A percentile compares a stretch with the other conserved stretches of the same genome.
Conservation (phyloP, 768 basidiomycete genomes). For the Podaxis sp. region DNA sequence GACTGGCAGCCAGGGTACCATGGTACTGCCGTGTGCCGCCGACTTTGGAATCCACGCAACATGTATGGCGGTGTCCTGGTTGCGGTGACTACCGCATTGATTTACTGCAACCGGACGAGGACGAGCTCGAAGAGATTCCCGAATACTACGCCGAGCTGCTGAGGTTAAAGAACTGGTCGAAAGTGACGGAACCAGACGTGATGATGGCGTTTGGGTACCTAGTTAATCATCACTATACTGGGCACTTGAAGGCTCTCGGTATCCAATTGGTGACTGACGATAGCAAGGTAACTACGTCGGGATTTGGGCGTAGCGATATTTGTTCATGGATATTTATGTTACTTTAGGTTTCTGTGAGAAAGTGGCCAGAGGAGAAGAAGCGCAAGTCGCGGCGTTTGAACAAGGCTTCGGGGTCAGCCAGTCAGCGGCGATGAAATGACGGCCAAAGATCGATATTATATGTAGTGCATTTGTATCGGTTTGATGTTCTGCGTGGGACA, state of each 20-base stretch:
- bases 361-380: constrained; percentile 4
- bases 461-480: neutral
- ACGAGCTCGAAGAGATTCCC: constrained; percentile 24
- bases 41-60: constrained; percentile 33
- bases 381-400: constrained; percentile 5
- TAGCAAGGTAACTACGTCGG: neutral
- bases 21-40: constrained; percentile 31
- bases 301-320: neutral
- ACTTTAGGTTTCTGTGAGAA: constrained; percentile 1
- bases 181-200: constrained; percentile 22
- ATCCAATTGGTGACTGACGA: neutral
- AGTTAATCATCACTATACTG: constrained; percentile 3
- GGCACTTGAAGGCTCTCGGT: neutral
- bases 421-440: neutral
- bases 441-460: neutral
- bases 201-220: constrained; percentile 6
- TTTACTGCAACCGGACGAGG: constrained; percentile 34
- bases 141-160: constrained; percentile 20
- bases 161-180: constrained; percentile 29
- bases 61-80: constrained; percentile 47
- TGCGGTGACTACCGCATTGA: constrained; percentile 42
- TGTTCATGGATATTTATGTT: neutral
- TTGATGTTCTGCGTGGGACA: neutral
- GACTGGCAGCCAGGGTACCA: constrained; percentile 26
- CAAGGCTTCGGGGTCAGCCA: neutral